Conservation (phyloP, 805 yeast genomes). For the Scheffersomyces coipomensis region DNA sequence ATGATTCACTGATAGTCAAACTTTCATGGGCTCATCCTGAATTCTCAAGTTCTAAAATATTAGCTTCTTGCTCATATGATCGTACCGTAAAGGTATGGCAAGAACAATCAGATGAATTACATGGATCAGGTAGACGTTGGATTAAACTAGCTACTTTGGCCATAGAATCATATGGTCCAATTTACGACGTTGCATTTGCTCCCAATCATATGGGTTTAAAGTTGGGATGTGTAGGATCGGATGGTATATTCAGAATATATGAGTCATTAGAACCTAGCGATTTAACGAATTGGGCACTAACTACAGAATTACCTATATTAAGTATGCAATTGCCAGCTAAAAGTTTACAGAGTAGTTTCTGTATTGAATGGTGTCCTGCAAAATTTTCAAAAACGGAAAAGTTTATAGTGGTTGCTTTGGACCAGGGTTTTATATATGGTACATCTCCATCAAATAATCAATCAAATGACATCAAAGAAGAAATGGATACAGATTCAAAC, state of each 20-base stretch:
- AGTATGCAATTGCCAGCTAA: slow-evolving; percentile 68
- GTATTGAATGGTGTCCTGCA: slow-evolving; percentile 88
- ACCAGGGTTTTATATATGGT: slow-evolving; percentile 78
- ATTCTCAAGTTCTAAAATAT: slow-evolving; percentile 66
- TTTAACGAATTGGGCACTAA: slow-evolving; percentile 74
- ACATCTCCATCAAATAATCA: slow-evolving; percentile 7
- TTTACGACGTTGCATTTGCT: slow-evolving; percentile 87
- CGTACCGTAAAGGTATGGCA: slow-evolving; percentile 89
- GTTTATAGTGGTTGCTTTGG: slow-evolving; percentile 79
- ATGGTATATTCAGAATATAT: slow-evolving; percentile 80
- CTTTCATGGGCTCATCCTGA: slow-evolving; percentile 95
- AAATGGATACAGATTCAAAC: slow-evolving; percentile 9
- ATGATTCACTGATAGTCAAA: slow-evolving; percentile 81
- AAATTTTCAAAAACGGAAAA: slow-evolving; percentile 72
- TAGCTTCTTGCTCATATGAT: slow-evolving; percentile 89
- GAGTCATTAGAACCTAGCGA: slow-evolving; percentile 91
- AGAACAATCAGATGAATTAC: slow-evolving; percentile 75
- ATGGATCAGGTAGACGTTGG: slow-evolving; percentile 85
- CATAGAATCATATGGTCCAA: slow-evolving; percentile 78
- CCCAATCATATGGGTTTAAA: slow-evolving; percentile 81
- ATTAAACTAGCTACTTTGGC: slow-evolving; percentile 68
- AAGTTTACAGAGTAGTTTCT: slow-evolving; percentile 81
- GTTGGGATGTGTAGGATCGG: slow-evolving; percentile 84
- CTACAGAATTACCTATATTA: slow-evolving; percentile 67
- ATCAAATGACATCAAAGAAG: slow-evolving; percentile 9